phyloP scores from a whole-genome alignment of 129 eudicot species.

The Flaveria robusta region DNA sequence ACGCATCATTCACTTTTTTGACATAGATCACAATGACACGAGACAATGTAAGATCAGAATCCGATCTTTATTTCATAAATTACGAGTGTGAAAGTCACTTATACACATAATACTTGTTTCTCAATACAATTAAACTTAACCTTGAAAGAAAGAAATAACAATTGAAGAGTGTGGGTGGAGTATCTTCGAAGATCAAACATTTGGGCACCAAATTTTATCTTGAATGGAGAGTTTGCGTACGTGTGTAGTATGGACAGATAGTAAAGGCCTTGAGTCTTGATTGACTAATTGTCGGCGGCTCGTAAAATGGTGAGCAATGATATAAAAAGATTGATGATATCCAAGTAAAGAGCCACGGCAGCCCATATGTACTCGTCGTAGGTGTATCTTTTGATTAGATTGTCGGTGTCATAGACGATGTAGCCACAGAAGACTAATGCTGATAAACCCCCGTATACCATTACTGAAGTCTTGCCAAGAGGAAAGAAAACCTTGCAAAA shows the following conservation, averaged over 20 bases:
- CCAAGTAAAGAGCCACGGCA: slow-evolving; percentile 59
- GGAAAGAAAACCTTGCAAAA: slow-evolving; percentile 61
- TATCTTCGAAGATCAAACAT: slow-evolving; percentile 16
- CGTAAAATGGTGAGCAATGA: slow-evolving; percentile 40
- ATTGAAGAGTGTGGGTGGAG: background rate
- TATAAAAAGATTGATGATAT: slow-evolving; percentile 70
- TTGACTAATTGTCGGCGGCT: slow-evolving; percentile 33
- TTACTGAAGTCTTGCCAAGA: slow-evolving; percentile 44
- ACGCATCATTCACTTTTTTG: too few relatives aligned
- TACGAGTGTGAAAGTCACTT: too few relatives aligned
- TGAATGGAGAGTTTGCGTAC: slow-evolving; percentile 6
- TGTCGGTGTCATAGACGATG: slow-evolving; percentile 76
- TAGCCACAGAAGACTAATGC: slow-evolving; percentile 71
- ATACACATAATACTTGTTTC: background rate
- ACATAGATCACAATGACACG: background rate
- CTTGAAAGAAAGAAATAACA: slow-evolving; percentile 6
- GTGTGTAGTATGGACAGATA: slow-evolving; percentile 22
- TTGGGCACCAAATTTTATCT: background rate
- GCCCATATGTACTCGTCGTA: slow-evolving; percentile 77
- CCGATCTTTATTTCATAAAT: background rate
- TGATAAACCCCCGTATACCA: slow-evolving; percentile 60
- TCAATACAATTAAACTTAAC: background rate
- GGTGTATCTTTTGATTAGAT: slow-evolving; percentile 62
- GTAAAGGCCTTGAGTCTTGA: background rate
- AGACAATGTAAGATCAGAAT: background rate